These are phyloP conservation scores for Saccharomyces hybrid DNA, from an alignment of 1,139 yeast species.

Conservation along the genomic window DNA sequence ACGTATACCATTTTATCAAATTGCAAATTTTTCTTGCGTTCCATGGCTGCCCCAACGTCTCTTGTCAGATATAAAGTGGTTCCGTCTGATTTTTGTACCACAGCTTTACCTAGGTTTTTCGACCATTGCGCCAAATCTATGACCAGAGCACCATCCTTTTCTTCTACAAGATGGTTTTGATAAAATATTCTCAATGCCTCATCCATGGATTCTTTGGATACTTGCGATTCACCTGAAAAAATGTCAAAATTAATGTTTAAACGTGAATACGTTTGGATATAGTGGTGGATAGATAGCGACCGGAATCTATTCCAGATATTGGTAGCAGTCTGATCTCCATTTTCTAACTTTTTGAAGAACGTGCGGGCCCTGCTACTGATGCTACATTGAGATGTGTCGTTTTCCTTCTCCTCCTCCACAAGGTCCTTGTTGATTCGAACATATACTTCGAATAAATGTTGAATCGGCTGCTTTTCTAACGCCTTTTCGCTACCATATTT, in stretches of 20 bases:
- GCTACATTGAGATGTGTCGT: neutral
- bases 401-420: conserved; percentile 42
- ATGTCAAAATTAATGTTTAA: conserved; percentile 79
- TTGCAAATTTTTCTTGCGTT: conserved; percentile 72
- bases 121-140: conserved; percentile 79
- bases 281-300: conserved; percentile 77
- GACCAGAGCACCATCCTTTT: conserved; percentile 85
- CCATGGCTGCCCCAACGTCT: conserved; percentile 95
- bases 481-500: conserved; percentile 75
- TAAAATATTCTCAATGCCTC: conserved; percentile 54
- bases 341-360: conserved; percentile 87
- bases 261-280: conserved; percentile 82
- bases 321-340: conserved; percentile 77
- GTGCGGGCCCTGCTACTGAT: conserved; percentile 81
- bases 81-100: conserved; percentile 93
- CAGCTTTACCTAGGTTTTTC: conserved; percentile 88
- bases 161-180: conserved; percentile 65
- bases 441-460: conserved; percentile 90
- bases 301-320: conserved; percentile 82
- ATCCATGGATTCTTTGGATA: conserved; percentile 64
- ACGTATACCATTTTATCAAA: conserved; percentile 96
- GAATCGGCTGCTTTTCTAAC: conserved; percentile 72
- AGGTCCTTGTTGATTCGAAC: conserved; percentile 80
- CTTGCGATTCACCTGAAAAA: conserved; percentile 96
- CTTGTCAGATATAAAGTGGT: conserved; percentile 90